phyloP scores from a whole-genome alignment of 768 basidiomycete species.

The Rhizopogon vulgaris region DNA sequence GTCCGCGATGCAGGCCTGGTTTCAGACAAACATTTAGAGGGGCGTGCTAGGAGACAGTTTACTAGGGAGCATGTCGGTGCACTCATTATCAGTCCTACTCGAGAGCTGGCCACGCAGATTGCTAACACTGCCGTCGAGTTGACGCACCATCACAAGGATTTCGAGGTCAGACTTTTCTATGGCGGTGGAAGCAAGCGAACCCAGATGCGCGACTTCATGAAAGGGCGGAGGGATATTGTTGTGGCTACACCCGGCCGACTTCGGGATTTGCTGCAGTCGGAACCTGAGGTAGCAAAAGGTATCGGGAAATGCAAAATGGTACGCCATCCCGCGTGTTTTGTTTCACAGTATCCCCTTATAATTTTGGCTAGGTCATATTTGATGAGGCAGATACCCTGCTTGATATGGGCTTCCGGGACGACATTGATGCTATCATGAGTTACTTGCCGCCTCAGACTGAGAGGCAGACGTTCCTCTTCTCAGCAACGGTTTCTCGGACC shows the following conservation, averaged over 20 bases:
- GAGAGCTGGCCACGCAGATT: slow-evolving; percentile 87
- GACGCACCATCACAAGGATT: slow-evolving; percentile 50
- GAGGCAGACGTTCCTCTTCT: slow-evolving; percentile 91
- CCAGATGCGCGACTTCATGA: slow-evolving; percentile 66
- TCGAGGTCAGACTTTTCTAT: slow-evolving; percentile 69
- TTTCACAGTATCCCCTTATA: slow-evolving; percentile 1
- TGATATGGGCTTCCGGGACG: slow-evolving; percentile 88
- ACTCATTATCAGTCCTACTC: slow-evolving; percentile 82
- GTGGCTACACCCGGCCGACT: slow-evolving; percentile 90
- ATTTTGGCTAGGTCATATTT: slow-evolving; percentile 61
- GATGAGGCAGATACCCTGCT: slow-evolving; percentile 91
- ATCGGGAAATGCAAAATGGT: slow-evolving; percentile 56
- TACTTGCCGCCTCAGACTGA: slow-evolving; percentile 54
- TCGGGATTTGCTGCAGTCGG: slow-evolving; percentile 60
- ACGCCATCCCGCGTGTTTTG: slow-evolving; percentile 18
- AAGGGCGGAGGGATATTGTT: slow-evolving; percentile 68
- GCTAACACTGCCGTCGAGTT: slow-evolving; percentile 75
- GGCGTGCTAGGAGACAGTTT: slow-evolving; percentile 29
- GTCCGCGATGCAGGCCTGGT: slow-evolving; percentile 36
- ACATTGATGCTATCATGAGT: slow-evolving; percentile 66
- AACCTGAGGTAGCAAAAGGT: slow-evolving; percentile 46
- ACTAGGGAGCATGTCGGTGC: slow-evolving; percentile 53
- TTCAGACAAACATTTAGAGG: slow-evolving; percentile 23
- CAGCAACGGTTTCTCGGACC: slow-evolving; percentile 72
- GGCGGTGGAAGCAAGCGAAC: slow-evolving; percentile 64